These are phyloP conservation scores for Dipodascus albidus DNA, from an alignment of 805 yeast genomes.

Conservation along the genomic window DNA sequence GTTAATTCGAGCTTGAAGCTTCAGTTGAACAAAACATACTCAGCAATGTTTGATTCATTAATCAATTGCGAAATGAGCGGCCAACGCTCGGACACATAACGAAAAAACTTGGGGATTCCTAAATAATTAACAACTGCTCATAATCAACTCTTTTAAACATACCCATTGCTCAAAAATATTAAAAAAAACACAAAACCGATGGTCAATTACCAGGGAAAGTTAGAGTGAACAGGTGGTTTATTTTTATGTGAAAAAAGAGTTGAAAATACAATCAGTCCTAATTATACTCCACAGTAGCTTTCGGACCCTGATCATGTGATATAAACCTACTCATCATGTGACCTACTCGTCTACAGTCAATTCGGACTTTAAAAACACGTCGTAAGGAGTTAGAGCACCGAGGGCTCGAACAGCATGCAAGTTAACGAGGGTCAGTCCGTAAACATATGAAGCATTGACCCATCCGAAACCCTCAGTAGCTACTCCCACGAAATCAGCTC, in stretches of 20 bases:
- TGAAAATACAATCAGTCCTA: too few species aligned
- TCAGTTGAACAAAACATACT: conserved; percentile 25
- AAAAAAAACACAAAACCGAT: not conserved
- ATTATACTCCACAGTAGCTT: too few species aligned
- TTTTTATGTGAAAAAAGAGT: too few species aligned
- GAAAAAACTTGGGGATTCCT: conserved; percentile 96
- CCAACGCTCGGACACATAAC: conserved; percentile 98
- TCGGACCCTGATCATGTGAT: too few species aligned
- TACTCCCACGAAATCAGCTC: conserved; percentile 82
- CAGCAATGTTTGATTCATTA: conserved; percentile 75
- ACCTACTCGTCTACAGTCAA: not conserved
- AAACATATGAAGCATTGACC: conserved; percentile 81
- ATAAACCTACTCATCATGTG: too few species aligned
- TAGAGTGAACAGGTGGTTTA: too few species aligned
- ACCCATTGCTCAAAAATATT: not conserved
- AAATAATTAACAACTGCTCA: too few species aligned
- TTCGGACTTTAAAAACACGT: conserved; percentile 35
- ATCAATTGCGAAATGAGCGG: conserved; percentile 84
- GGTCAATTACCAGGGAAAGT: conserved; percentile 2
- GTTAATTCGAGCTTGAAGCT: not conserved
- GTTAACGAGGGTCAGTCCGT: conserved; percentile 60
- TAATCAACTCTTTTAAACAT: too few species aligned
- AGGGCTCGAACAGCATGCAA: conserved; percentile 61
- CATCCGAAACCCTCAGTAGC: conserved; percentile 97
- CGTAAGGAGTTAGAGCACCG: conserved; percentile 70